Conservation (phyloP, 2,329 filamentous ascomycete genomes). For the Ceratocystis lukuohia region DNA sequence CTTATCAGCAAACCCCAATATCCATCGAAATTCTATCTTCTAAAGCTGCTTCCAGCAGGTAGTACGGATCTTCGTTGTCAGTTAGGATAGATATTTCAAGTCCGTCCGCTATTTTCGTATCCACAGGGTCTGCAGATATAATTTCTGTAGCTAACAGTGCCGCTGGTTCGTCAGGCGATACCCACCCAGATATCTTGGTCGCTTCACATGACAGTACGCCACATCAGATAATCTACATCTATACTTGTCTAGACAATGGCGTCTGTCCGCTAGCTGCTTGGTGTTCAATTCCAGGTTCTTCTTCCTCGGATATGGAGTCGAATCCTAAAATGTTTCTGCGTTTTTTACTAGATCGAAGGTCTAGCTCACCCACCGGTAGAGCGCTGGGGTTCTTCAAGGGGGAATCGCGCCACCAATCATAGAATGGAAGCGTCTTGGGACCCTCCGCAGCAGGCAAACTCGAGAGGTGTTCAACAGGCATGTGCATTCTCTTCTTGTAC, state of each 20-base stretch:
- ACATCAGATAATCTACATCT: not conserved
- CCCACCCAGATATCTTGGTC: too few species aligned
- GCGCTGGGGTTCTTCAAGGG: not conserved
- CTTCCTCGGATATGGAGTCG: too few species aligned
- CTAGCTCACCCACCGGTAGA: not conserved
- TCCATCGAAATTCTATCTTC: not conserved
- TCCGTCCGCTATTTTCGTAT: too few species aligned
- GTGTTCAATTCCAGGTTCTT: not conserved
- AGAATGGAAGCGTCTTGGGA: not conserved
- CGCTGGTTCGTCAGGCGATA: too few species aligned
- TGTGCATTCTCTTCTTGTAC: not conserved
- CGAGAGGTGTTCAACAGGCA: not conserved
- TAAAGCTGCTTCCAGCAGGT: not conserved
- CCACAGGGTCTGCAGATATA: too few species aligned
- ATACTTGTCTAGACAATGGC: not conserved
- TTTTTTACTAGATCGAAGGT: not conserved
- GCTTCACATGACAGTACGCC: too few species aligned
- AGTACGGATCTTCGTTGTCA: too few species aligned
- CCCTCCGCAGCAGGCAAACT: not conserved
- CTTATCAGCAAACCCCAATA: not conserved
- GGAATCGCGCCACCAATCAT: not conserved
- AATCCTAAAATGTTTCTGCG: not conserved
- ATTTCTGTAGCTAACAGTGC: too few species aligned
- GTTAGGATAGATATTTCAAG: too few species aligned
- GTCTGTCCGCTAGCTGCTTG: not conserved